Base-by-base conservation (phyloP, 306 rosid genomes). In the Medicago arabica region DNA sequence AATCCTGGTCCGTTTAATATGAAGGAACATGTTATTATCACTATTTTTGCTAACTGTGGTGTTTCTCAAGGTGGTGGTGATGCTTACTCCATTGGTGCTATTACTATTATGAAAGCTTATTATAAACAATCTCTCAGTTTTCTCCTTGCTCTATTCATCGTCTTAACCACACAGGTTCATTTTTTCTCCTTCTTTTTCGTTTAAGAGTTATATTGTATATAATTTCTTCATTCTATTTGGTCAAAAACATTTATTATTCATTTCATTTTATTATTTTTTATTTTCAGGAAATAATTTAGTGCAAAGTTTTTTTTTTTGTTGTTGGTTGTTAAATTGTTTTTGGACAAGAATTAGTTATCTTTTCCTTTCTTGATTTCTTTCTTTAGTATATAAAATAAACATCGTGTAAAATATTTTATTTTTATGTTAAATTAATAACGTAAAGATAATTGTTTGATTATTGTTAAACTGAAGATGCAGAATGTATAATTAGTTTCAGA, bases 1-100 rank as follows among this genome's bases (percentile, higher is more conserved):
- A 96, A 96, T 28, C 97, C 98, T 1, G 99, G 97, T 0, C 97
- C 98, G 0, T 96, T 96, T 64, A 96, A 96, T 66, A 90, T 96
- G 85, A 96, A 96, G 79, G 99, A 96, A 76, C 99, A 96, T 50
- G 99, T 96, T 21, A 89, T 96, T 65, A 89, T 96, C 76, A 92
- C 98, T 80, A 88, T 96, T 23, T 92, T 96, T 31, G 99, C 99
- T 1, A 95, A 95, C 16, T 95, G 97, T 21, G 97, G 97, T 1
- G 85, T 95, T 2, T 87, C 97, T 8, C 85, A 96, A 25, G 99
- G 99, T n/a, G 98, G 99, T 0, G 99, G 99, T 40, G 99, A 96
- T 72, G 98, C 97, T 39, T 96, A 96, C 80, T 96, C 98, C 63
- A 96, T 91, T 74, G 99, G 99, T 17, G 98, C 99, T 67, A 96